Percentiles rank a stretch among this genome's conserved stretches.
These are phyloP conservation scores for Poa pratensis DNA, from an alignment of 176 grass and related monocot genomes.

Conservation along the genomic window DNA sequence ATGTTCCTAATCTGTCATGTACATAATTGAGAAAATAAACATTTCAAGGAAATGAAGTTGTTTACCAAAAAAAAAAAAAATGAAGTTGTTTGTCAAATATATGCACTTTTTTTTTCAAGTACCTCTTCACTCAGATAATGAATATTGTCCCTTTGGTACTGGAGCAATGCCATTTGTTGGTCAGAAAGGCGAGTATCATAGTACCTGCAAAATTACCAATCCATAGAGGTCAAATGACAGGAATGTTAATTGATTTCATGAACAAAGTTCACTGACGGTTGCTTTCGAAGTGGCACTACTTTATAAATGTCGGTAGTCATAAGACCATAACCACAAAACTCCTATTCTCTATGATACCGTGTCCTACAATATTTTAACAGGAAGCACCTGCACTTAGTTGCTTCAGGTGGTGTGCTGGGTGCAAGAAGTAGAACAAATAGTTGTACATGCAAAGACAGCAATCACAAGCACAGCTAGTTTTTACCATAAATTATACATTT, in stretches of 20 bases:
- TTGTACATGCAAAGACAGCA: not conserved
- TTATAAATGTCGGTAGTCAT: not conserved
- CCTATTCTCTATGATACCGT: not conserved
- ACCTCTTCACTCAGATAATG: slow-evolving; percentile 99
- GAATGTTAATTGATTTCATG: slow-evolving; percentile 23
- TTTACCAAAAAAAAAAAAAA: not conserved
- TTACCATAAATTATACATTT: not conserved
- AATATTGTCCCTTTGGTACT: slow-evolving; percentile 97
- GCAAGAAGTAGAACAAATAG: not conserved
- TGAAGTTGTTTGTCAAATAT: not conserved
- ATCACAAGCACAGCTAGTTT: not conserved
- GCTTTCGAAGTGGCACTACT: not conserved
- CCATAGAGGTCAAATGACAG: not conserved
- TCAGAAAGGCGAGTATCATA: slow-evolving; percentile 87
- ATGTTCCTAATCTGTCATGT: not conserved
- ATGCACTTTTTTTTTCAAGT: slow-evolving; percentile 16
- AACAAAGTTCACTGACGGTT: not conserved
- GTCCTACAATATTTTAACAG: slow-evolving; percentile 3
- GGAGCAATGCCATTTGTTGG: slow-evolving; percentile 96
- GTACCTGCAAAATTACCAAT: slow-evolving; percentile 56
- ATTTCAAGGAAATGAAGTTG: too few species aligned
- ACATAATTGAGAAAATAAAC: not conserved
- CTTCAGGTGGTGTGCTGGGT: not conserved
- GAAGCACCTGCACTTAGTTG: not conserved
- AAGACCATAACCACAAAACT: not conserved